Base-by-base conservation (phyloP, 2,329 filamentous ascomycete genomes). In the Aspergillus pseudoviridinutans region DNA sequence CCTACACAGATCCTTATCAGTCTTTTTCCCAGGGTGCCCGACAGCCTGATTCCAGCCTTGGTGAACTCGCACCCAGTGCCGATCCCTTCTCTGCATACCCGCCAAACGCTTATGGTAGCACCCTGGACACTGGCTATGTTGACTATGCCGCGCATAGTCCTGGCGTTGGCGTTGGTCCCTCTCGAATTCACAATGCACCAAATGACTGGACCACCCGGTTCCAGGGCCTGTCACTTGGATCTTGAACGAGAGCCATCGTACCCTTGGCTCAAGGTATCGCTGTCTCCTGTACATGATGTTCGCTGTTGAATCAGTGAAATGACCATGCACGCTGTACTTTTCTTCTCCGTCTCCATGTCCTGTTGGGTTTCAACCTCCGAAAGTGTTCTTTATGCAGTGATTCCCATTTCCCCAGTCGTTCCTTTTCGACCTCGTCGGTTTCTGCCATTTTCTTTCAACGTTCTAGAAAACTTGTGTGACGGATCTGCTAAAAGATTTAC, bases 221-320 rank as follows among this genome's bases (percentile, higher is more conserved):
- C 70, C 88, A 91, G 70, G 84, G 88, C 9, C 76, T 92, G 20
- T 92, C 89, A 2, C 81, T 92, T 61, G 89, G 89, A 68, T 83
- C 84, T 62, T 79, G 62, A 72, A 47, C 17, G 17, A 25, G 6
- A 24, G 24, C 20, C 22, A 47, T 24, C 14, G 32, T 25, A 20
- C 12, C 12, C 24, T 47, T 47, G 44, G 14, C 10, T 12, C 12
- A 27, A 24, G 4, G 22, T 14, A 47, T 24, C 24, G 10, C 22
- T 47, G 12, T 47, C 24, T 14, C 24, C 24, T 27, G 24, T 24
- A 47, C 20, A 14, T 27, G 22, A 24, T 38, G 32, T 17, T 38
- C 44, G 24, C 44, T 6, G 44, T 47, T 47, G 44, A 47, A 17
- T 47, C 44, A n/a, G 44, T 17, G 42, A n/a, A 47, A 7, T n/a